These are phyloP conservation scores for Monosporascus cannonballus DNA, from an alignment of 2,329 filamentous ascomycete species.

Conservation along the genomic window DNA sequence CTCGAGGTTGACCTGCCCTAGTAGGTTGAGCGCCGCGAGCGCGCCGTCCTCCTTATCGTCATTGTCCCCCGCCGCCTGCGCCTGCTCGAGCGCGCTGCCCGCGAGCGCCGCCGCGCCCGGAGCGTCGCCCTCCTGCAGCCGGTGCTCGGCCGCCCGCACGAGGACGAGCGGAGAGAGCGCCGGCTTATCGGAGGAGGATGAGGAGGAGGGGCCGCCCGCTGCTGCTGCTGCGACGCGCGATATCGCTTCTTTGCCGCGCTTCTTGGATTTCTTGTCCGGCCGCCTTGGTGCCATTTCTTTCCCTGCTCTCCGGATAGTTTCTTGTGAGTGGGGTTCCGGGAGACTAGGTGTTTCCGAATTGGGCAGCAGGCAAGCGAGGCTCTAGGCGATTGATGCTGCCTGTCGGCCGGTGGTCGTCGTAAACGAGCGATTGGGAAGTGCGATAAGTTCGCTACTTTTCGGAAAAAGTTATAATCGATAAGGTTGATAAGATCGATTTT, in stretches of 20 bases:
- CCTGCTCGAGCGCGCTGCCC: slow-evolving; percentile 23
- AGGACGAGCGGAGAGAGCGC: slow-evolving; percentile 23
- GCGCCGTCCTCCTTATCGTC: slow-evolving; percentile 35
- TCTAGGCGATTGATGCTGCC: background rate
- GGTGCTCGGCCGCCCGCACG: slow-evolving; percentile 26
- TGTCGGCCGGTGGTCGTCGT: background rate
- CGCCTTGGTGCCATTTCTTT: slow-evolving; percentile 24
- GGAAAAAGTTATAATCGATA: slow-evolving; percentile 24
- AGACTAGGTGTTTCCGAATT: no score
- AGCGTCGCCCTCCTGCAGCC: slow-evolving; percentile 25
- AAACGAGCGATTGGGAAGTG: background rate
- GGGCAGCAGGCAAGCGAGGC: no score
- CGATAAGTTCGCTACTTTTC: background rate
- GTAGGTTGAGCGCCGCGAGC: slow-evolving; percentile 64
- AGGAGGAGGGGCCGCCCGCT: slow-evolving; percentile 11
- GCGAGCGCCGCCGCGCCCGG: slow-evolving; percentile 22
- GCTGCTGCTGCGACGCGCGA: slow-evolving; percentile 15
- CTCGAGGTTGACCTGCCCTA: slow-evolving; percentile 79
- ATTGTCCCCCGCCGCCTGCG: slow-evolving; percentile 16
- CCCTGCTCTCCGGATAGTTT: background rate
- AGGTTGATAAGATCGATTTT: slow-evolving; percentile 2
- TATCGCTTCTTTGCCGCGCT: slow-evolving; percentile 18
- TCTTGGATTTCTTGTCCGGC: slow-evolving; percentile 27
- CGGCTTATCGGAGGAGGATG: background rate
- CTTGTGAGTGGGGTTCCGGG: no score